These are phyloP conservation scores for Magnolia officinalis DNA, from an alignment of 164 flowering plant genomes.

Conservation along the genomic window DNA sequence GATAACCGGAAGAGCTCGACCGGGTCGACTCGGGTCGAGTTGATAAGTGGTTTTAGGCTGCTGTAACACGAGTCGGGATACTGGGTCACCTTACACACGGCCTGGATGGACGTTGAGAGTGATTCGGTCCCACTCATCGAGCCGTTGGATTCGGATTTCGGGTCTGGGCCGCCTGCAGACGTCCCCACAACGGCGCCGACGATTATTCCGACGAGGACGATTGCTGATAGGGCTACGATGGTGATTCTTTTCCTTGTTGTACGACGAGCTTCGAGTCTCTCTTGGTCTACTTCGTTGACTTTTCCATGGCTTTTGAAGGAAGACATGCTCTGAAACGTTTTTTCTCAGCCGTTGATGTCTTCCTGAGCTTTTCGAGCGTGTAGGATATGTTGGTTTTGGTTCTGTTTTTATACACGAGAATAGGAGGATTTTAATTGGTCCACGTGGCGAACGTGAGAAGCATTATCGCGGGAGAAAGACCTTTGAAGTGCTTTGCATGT, in stretches of 20 bases:
- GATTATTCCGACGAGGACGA: constrained; percentile 42
- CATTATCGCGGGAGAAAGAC: not conserved
- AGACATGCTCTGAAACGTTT: not conserved
- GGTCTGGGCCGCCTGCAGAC: not conserved
- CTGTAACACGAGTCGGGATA: constrained; percentile 49
- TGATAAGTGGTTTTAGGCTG: constrained; percentile 26
- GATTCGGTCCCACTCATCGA: too few species aligned
- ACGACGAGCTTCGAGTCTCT: constrained; percentile 31
- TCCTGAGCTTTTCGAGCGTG: not conserved
- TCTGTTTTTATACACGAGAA: not conserved
- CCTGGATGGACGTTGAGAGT: constrained; percentile 33
- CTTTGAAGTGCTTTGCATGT: not conserved
- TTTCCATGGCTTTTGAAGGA: constrained; percentile 46
- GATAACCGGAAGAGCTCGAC: constrained; percentile 45
- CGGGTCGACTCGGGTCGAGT: constrained; percentile 22
- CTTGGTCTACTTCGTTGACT: constrained; percentile 47
- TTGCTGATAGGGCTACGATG: constrained; percentile 43
- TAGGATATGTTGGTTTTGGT: not conserved
- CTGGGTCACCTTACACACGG: constrained; percentile 49
- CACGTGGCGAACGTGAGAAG: not conserved
- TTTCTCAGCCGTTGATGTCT: not conserved
- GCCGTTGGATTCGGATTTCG: not conserved
- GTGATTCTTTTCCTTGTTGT: constrained; percentile 40
- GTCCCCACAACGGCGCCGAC: constrained; percentile 55
- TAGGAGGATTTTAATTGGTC: not conserved